phyloP scores from a whole-genome alignment of 1,139 yeast genomes.

The Kluyveromyces marxianus region DNA sequence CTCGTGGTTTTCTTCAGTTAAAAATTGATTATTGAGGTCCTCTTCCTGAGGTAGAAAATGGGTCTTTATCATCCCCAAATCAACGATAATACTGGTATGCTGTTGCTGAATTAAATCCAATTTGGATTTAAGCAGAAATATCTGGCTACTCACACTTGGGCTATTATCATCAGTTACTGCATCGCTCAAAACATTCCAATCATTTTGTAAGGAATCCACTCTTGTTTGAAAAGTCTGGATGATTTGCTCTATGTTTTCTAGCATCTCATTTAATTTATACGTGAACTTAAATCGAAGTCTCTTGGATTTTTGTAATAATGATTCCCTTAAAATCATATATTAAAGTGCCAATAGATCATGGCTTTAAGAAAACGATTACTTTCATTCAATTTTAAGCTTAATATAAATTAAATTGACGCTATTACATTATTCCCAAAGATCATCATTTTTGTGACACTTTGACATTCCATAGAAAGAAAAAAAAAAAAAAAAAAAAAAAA shows the following conservation, averaged over 20 bases:
- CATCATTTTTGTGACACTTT: too few relatives aligned
- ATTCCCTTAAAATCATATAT: too few relatives aligned
- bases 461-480: too few relatives aligned
- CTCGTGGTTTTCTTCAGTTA: background rate
- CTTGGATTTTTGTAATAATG: background rate
- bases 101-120: constrained; percentile 17
- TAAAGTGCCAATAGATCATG: too few relatives aligned
- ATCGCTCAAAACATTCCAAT: constrained; percentile 13
- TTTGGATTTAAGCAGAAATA: constrained; percentile 12
- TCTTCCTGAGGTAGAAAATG: background rate
- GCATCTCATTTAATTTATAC: constrained; percentile 1
- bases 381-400: too few relatives aligned
- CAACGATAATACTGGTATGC: constrained; percentile 18
- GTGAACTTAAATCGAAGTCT: background rate
- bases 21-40: background rate
- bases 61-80: constrained; percentile 13
- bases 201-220: constrained; percentile 12
- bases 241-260: constrained; percentile 8
- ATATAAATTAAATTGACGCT: too few relatives aligned
- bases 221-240: constrained; percentile 9
- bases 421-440: too few relatives aligned
- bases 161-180: background rate
- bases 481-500: too few relatives aligned
- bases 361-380: too few relatives aligned
- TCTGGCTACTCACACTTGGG: background rate